Base-by-base conservation (phyloP, 139 green algal genomes). In the Desmodesmus armatus region DNA sequence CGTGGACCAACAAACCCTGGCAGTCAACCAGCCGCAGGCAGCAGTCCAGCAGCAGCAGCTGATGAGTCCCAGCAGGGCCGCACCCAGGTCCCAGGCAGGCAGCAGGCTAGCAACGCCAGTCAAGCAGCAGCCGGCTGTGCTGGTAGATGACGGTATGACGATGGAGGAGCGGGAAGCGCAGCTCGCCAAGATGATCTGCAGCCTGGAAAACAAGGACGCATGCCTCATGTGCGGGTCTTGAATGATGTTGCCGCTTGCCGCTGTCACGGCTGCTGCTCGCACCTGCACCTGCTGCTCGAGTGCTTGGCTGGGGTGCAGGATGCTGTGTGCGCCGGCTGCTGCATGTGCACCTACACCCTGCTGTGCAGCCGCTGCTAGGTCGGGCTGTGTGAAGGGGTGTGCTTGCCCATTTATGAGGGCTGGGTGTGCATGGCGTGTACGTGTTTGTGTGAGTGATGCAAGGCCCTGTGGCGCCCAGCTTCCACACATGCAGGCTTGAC, bases 121-220 rank as follows among this genome's bases (percentile, higher is more conserved):
- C 33, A 74, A 79, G 17, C 74, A 67, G 63, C 17, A 76, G 66
- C 62, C 41, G 51, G 27, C 80, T 86, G 9, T 83, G 2, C 88
- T 90, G 2, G 81, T 40, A 7, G 88, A 92, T 51, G 58, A 39
- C 23, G 58, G 53, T 17, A 37, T 81, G 44, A 74, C 49, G 3
- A 47, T 86, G 60, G 73, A 83, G 70, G 91, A 92, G 71, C 83
- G 84, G 0, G 95, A 98, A 84, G 83, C 82, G 33, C 81, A 96
- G 86, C 87, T 98, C 86, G 96, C 96, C 11, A 91, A 92, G 65
- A 96, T 98, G 92, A 94, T 98, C 11, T 99, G 97, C 94, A 95
- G 89, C 3, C 83, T 99, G 6, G 94, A 98, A 83, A 99, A 99
- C 94, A 99, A 98, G 92, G 97, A 99, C 39, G 96, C 90, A 1